Conservation (phyloP, 768 basidiomycete genomes). For the Lactifluus rugatus region DNA sequence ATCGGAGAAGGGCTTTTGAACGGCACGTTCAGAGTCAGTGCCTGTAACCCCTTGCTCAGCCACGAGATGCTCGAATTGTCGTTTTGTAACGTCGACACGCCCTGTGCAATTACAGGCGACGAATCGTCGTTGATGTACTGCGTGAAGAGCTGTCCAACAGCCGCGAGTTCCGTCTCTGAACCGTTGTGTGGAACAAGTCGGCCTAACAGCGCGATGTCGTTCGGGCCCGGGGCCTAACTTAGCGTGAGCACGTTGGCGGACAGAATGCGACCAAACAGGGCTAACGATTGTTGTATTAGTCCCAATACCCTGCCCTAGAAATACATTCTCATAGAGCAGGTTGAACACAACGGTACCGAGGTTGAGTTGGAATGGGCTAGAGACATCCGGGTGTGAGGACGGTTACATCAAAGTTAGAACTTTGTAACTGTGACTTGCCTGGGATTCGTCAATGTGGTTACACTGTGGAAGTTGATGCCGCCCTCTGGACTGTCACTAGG, state of each 20-base stretch:
- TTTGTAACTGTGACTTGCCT: conserved; percentile 31
- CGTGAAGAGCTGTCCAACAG: conserved; percentile 57
- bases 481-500: conserved; percentile 58
- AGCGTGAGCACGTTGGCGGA: background rate
- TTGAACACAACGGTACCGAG: conserved; percentile 59
- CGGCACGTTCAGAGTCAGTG: conserved; percentile 51
- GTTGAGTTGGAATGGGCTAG: conserved; percentile 57
- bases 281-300: conserved; percentile 43
- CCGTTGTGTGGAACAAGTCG: conserved; percentile 44
- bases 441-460: conserved; percentile 46
- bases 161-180: conserved; percentile 32
- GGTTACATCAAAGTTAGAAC: background rate
- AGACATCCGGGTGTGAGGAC: background rate
- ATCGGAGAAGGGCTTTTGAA: conserved; percentile 45
- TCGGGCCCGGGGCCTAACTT: conserved; percentile 40
- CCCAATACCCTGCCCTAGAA: conserved; percentile 47
- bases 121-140: conserved; percentile 57
- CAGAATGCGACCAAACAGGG: conserved; percentile 4
- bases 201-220: conserved; percentile 51
- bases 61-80: conserved; percentile 53
- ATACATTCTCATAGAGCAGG: conserved; percentile 46
- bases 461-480: conserved; percentile 56
- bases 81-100: conserved; percentile 45
- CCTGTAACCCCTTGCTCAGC: conserved; percentile 52
- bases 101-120: conserved; percentile 50